Base-by-base conservation (phyloP, 2,329 filamentous ascomycete species). In the Fusarium proliferatum region DNA sequence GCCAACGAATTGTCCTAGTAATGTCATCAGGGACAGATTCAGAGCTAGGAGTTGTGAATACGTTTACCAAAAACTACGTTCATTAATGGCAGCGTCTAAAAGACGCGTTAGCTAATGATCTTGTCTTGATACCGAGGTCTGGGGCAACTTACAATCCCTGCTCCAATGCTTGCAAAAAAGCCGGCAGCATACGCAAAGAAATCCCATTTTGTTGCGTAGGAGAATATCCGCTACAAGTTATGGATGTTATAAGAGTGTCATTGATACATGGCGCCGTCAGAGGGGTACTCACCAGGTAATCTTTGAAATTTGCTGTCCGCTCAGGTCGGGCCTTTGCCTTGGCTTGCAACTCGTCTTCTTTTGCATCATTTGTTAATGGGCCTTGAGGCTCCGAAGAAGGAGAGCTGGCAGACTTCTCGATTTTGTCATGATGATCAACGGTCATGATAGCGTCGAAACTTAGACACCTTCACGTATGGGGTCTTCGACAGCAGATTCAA, bases 41-140 rank as follows among this genome's bases (percentile, higher is more conserved):
- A 26, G 7, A 34, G 6, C 19, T 10, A 6, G 11, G 15, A 38
- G 21, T 34, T 28, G 17, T 34, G 7, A 28, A 10, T 11, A 30
- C 12, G 45, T 78, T 76, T 80, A 85, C 87, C 88, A 77, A 90
- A 90, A 19, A 90, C 82, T 17, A 90, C 84, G 63, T 90, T 91
- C 85, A 91, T 88, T 53, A 91, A 74, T 0, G 89, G 89, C 52
- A 91, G 79, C 3, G 88, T 90, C 49, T 69, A 34, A 36, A 36
- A 33, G 42, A 33, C 26, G 19, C 12, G 36, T 68, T 33, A 63
- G 30, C 34, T 28, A 33, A 15, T 51, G 30, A 34, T 39, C 16
- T 30, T n/a, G 23, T 39, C 34, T n/a, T 39, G 34, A 36, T 39
- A n/a, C 33, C 23, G 13, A 55, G 34, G 15, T 28, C 41, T 41